phyloP scores from a whole-genome alignment of 768 basidiomycete genomes.

The Suillus discolor region DNA sequence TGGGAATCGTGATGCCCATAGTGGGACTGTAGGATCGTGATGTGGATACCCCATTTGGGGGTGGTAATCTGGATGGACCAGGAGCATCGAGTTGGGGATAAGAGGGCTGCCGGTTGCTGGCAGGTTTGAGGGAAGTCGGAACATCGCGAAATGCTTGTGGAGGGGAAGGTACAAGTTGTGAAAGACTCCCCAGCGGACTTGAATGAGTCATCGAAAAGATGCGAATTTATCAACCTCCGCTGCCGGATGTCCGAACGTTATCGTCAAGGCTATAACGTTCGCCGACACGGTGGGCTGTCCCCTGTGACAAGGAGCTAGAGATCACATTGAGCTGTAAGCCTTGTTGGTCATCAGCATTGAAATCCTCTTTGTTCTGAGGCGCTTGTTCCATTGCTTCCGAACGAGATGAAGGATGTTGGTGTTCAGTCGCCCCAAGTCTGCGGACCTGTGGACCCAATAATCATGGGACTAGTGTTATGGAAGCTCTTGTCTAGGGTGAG shows the following conservation, averaged over 20 bases:
- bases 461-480: slow-evolving; percentile 32
- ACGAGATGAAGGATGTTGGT: slow-evolving; percentile 15
- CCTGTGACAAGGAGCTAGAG: slow-evolving; percentile 49
- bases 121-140: slow-evolving; percentile 38
- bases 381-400: slow-evolving; percentile 26
- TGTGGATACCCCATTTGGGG: slow-evolving; percentile 60
- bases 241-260: slow-evolving; percentile 21
- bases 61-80: slow-evolving; percentile 37
- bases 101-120: slow-evolving; percentile 50
- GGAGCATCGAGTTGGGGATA: slow-evolving; percentile 40
- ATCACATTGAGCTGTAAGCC: slow-evolving; percentile 41
- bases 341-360: slow-evolving; percentile 23
- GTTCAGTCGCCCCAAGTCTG: slow-evolving; percentile 24
- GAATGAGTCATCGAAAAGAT: slow-evolving; percentile 31
- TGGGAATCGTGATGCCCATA: slow-evolving; percentile 52
- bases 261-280: slow-evolving; percentile 59
- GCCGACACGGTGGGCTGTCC: slow-evolving; percentile 46
- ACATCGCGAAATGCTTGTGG: slow-evolving; percentile 23
- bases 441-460: slow-evolving; percentile 29
- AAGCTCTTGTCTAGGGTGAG: slow-evolving; percentile 28
- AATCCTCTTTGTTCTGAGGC: slow-evolving; percentile 22
- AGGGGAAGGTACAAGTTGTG: slow-evolving; percentile 25
- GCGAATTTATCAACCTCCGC: slow-evolving; percentile 28
- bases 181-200: slow-evolving; percentile 34
- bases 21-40: slow-evolving; percentile 52